phyloP scores from a whole-genome alignment of 805 yeast genomes.

The Ogataea naganishii region DNA sequence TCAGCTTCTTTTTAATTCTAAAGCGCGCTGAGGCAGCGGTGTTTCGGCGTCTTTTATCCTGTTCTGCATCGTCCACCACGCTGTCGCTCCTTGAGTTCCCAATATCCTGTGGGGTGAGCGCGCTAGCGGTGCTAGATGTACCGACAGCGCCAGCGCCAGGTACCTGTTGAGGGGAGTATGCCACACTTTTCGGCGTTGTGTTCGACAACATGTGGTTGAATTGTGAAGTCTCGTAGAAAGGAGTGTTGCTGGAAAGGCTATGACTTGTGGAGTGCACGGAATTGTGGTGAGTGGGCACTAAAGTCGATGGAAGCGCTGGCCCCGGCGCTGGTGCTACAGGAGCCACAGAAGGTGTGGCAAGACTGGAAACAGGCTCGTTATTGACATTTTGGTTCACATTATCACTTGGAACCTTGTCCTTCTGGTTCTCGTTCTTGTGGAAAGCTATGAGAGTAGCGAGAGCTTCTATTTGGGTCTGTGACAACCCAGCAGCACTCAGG shows the following conservation, averaged over 20 bases:
- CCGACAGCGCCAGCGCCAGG: conserved; percentile 2
- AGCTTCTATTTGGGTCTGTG: conserved; percentile 63
- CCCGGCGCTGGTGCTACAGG: too few species aligned
- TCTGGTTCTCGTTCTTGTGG: conserved; percentile 30
- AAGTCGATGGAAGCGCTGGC: too few species aligned
- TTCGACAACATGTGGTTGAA: too few species aligned
- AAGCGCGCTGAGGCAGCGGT: conserved; percentile 94
- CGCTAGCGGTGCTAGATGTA: neutral
- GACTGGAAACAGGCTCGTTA: conserved; percentile 2
- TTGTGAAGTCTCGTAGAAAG: too few species aligned
- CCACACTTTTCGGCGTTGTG: too few species aligned
- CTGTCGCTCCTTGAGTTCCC: too few species aligned
- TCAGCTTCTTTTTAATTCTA: conserved; percentile 82
- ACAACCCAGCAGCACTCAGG: conserved; percentile 55
- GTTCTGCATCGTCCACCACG: conserved; percentile 40
- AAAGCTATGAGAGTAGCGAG: conserved; percentile 67
- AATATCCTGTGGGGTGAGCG: neutral
- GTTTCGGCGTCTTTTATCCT: conserved; percentile 76
- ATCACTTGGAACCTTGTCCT: too few species aligned
- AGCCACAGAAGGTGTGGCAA: too few species aligned
- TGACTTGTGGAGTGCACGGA: too few species aligned
- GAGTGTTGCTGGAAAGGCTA: too few species aligned
- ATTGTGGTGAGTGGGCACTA: too few species aligned
- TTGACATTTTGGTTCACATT: neutral
- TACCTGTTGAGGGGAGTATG: too few species aligned